Evolutionary conservation across 2,329 filamentous ascomycete species (phyloP).

Genomic region (Epichloe baconii): DNA sequence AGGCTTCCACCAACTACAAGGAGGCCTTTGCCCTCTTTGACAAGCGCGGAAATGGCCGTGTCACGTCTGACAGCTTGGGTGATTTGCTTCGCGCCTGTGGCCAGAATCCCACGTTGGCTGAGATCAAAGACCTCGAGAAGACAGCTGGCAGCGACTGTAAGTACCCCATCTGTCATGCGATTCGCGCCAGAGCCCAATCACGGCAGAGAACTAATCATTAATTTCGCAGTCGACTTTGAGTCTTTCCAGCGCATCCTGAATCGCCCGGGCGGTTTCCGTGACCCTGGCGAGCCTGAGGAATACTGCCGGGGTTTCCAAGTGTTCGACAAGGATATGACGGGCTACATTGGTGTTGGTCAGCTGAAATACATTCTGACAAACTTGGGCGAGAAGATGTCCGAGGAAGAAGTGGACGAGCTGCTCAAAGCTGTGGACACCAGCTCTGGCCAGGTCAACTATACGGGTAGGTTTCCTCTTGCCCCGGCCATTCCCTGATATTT

Average conservation of each 20-base stretch:
- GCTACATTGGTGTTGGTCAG: conserved; percentile 94
- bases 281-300: conserved; percentile 93
- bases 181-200: too few species aligned
- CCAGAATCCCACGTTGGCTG: conserved; percentile 89
- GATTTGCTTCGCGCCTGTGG: conserved; percentile 93
- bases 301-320: conserved; percentile 99
- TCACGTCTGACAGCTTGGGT: conserved; percentile 72
- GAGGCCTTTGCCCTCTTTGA: conserved; percentile 99
- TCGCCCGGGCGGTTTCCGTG: conserved; percentile 94
- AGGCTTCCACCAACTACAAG: conserved; percentile 96
- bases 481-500: neutral
- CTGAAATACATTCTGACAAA: conserved; percentile 97
- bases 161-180: conserved; percentile 24
- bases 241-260: conserved; percentile 95
- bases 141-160: conserved; percentile 80
- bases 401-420: conserved; percentile 97
- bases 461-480: conserved; percentile 40
- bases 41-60: conserved; percentile 94
- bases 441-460: conserved; percentile 95
- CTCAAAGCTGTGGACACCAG: conserved; percentile 96
- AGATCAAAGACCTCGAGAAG: conserved; percentile 89
- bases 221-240: conserved; percentile 80
- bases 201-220: neutral
- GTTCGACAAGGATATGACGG: conserved; percentile 98
- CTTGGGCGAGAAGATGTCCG: conserved; percentile 97